Conservation (phyloP, 495 filamentous ascomycete genomes). For the Astrothelium subdiscretum region DNA sequence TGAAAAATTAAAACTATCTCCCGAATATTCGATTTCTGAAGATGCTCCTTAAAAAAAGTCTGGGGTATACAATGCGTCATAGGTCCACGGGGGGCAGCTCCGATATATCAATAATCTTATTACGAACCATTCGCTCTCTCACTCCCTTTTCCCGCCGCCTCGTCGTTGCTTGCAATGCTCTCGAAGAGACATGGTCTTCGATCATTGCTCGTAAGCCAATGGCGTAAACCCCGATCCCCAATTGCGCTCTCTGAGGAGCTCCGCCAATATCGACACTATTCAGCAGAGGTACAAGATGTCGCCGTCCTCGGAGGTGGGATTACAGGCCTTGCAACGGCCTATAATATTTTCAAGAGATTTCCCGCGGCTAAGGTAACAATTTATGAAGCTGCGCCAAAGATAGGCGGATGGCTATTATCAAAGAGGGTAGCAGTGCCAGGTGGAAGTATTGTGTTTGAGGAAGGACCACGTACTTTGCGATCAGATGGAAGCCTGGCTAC, state of each 20-base stretch:
- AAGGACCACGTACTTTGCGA: constrained; percentile 71
- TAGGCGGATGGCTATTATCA: constrained; percentile 82
- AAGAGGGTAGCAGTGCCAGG: constrained; percentile 48
- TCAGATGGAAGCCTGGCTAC: constrained; percentile 36
- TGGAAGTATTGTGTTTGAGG: constrained; percentile 62
- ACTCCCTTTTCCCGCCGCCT: background rate
- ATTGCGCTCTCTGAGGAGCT: background rate
- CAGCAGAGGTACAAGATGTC: constrained; percentile 31
- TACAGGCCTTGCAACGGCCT: constrained; percentile 75
- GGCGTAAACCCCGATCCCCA: background rate
- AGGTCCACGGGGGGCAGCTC: too few relatives aligned
- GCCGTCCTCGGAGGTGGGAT: constrained; percentile 83
- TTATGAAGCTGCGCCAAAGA: constrained; percentile 54
- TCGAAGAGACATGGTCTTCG: background rate
- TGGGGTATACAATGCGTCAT: too few relatives aligned
- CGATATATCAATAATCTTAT: too few relatives aligned
- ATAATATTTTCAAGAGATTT: constrained; percentile 51
- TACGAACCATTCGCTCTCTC: too few relatives aligned
- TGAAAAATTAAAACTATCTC: too few relatives aligned
- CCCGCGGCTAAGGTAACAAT: constrained; percentile 57
- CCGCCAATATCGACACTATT: background rate
- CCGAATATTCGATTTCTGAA: too few relatives aligned
- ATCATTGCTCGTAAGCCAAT: background rate
- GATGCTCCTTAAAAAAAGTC: too few relatives aligned
- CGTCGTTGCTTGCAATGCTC: background rate